phyloP scores from a whole-genome alignment of 23 red algal genomes.

The Gracilaria gracilis region DNA sequence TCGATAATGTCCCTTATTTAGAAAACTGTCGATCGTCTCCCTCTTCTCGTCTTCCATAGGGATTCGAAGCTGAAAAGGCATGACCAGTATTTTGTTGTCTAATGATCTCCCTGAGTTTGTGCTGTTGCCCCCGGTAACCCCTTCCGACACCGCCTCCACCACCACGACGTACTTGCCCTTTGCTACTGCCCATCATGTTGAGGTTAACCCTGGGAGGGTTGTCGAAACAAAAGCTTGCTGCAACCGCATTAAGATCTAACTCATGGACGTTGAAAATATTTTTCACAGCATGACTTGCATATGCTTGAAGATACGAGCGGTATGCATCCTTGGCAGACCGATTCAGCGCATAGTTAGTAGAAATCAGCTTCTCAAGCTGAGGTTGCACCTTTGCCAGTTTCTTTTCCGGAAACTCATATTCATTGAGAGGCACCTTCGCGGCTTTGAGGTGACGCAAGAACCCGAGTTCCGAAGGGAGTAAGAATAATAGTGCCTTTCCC shows the following conservation, averaged over 20 bases:
- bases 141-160: constrained; percentile 75
- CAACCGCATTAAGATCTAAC: constrained; percentile 90
- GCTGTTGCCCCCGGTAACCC: constrained; percentile 63
- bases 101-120: constrained; percentile 69
- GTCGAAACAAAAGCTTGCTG: constrained; percentile 94
- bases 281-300: constrained; percentile 96
- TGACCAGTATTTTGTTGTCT: constrained; percentile 70
- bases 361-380: constrained; percentile 91
- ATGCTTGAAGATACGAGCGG: constrained; percentile 93
- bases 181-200: constrained; percentile 70
- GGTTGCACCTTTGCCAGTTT: constrained; percentile 95
- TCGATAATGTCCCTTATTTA: no score
- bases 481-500: constrained; percentile 93
- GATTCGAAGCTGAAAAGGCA: constrained; percentile 86
- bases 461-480: constrained; percentile 88
- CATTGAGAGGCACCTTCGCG: constrained; percentile 91
- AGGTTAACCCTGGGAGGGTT: constrained; percentile 85
- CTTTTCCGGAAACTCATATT: constrained; percentile 94
- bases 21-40: constrained; percentile 72
- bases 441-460: constrained; percentile 93
- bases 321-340: constrained; percentile 91
- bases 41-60: constrained; percentile 76
- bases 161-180: constrained; percentile 63
- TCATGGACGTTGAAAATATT: constrained; percentile 96
- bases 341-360: constrained; percentile 97